Conservation (phyloP, 176 grass and related monocot genomes). For the Juncus inflexus region DNA sequence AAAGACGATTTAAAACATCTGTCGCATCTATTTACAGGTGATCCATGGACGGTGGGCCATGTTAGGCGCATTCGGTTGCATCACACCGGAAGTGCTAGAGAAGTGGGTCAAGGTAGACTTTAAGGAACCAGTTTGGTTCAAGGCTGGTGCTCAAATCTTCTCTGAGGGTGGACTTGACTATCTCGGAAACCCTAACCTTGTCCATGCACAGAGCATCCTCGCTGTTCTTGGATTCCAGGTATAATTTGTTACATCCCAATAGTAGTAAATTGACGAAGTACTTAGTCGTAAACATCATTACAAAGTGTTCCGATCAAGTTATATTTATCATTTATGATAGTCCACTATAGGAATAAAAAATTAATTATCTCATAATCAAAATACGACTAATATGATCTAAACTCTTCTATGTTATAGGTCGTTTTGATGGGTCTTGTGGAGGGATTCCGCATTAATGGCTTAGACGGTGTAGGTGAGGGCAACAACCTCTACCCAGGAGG, state of each 20-base stretch:
- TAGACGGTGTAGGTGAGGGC: constrained; percentile 77
- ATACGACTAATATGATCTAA: background rate
- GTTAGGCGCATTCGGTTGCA: constrained; percentile 83
- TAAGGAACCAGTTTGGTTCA: constrained; percentile 98
- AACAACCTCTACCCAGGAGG: constrained; percentile 94
- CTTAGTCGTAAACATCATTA: too few relatives aligned
- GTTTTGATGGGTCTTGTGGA: constrained; percentile 93
- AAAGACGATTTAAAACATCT: background rate
- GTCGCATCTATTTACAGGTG: constrained; percentile 29
- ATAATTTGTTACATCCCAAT: background rate
- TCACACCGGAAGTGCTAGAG: constrained; percentile 82
- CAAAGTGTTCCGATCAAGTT: too few relatives aligned
- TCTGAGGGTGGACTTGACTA: constrained; percentile 94
- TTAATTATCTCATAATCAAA: too few relatives aligned
- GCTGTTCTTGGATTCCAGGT: constrained; percentile 77
- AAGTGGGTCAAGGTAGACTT: constrained; percentile 92
- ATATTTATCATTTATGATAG: too few relatives aligned
- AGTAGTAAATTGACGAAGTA: too few relatives aligned
- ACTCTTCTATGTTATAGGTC: constrained; percentile 24
- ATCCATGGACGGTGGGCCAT: constrained; percentile 96
- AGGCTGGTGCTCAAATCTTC: constrained; percentile 96
- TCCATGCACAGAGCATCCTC: constrained; percentile 98
- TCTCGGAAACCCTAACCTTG: constrained; percentile 91
- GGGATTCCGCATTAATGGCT: constrained; percentile 88
- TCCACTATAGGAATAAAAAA: too few relatives aligned